Conservation (phyloP, 2,329 filamentous ascomycete genomes). For the Escovopsis sp. region DNA sequence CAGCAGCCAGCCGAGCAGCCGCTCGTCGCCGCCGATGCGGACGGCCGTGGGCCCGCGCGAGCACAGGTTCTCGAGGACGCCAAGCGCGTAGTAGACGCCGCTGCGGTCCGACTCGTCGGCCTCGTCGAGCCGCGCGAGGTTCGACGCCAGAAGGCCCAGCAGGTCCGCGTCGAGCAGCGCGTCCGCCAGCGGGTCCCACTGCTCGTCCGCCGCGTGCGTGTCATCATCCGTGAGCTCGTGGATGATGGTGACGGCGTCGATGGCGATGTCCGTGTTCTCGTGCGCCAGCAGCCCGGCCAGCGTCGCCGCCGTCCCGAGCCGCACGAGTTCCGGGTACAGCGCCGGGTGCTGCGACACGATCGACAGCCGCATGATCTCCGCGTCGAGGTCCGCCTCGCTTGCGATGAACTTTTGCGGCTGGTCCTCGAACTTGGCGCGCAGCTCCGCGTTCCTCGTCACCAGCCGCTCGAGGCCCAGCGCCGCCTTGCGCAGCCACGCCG, state of each 20-base stretch:
- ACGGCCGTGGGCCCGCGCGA: constrained; percentile 55
- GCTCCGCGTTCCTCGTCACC: constrained; percentile 79
- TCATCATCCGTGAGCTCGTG: constrained; percentile 90
- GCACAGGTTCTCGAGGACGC: constrained; percentile 72
- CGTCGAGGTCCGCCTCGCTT: constrained; percentile 78
- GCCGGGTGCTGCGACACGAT: constrained; percentile 77
- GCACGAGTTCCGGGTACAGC: constrained; percentile 67
- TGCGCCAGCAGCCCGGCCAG: constrained; percentile 75
- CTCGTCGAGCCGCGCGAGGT: constrained; percentile 70
- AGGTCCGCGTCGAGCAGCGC: constrained; percentile 54
- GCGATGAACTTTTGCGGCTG: constrained; percentile 73
- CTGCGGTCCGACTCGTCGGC: constrained; percentile 54
- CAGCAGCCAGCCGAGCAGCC: constrained; percentile 64
- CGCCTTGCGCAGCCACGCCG: constrained; percentile 66
- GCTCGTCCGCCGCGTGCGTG: constrained; percentile 60
- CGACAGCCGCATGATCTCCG: constrained; percentile 72
- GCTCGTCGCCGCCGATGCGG: constrained; percentile 53
- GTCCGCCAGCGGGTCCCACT: constrained; percentile 67
- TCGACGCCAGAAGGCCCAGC: constrained; percentile 58
- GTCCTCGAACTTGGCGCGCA: constrained; percentile 70
- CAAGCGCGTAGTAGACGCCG: constrained; percentile 76
- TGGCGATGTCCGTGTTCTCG: constrained; percentile 94
- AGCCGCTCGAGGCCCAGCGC: constrained; percentile 77
- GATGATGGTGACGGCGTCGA: constrained; percentile 78
- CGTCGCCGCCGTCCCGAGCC: constrained; percentile 55